Base-by-base conservation (phyloP, 176 grass and related monocot species). In the Poa annua region DNA sequence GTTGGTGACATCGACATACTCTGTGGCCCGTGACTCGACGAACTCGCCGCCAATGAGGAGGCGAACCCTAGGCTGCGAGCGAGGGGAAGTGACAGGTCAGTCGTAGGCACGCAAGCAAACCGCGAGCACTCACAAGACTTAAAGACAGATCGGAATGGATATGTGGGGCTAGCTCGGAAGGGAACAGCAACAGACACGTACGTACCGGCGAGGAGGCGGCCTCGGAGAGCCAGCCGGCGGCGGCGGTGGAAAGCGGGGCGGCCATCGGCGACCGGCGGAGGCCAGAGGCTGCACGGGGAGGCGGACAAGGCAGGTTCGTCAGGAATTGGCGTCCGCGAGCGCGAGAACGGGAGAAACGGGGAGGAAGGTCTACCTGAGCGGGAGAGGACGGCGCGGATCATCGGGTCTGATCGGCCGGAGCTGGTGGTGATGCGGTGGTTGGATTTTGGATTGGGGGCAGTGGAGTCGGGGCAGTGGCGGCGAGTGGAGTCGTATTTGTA, bases 31-130 rank as follows among this genome's bases (percentile, higher is more conserved):
- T 4, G 93, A 99, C 76, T 99, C 89, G 25, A 99, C 85, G 77
- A 99, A 96, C 65, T 90, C 89, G 29, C 96, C 93, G 76, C 96
- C 96, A 44, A 99, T 90, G 75, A 94, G 91, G 84, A 92, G 90
- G 44, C 93, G 87, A 10, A 99, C 82, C 89, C 66, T 92, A 36
- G 91, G 83, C 93, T 96, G 88, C 53, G 33, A 50, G 34, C 12
- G 76, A 48, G 33, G 19, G 56, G 38, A 3, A 21, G 20, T 15
- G 1, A 53, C 35, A 36, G 6, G 49, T 59, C 1, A 72, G 3
- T 12, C 66, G 13, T 14, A 68, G 20, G 17, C 38, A 38, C 11
- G 16, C 33, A 21, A 21, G 72, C 8, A 1, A 64, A 63, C 13
- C 12, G 60, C 60, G 60, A 33, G 61, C 60, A 63, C 29, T 63